Base-by-base conservation (phyloP, 163 green algal species). In the Chloromonas sp. region DNA sequence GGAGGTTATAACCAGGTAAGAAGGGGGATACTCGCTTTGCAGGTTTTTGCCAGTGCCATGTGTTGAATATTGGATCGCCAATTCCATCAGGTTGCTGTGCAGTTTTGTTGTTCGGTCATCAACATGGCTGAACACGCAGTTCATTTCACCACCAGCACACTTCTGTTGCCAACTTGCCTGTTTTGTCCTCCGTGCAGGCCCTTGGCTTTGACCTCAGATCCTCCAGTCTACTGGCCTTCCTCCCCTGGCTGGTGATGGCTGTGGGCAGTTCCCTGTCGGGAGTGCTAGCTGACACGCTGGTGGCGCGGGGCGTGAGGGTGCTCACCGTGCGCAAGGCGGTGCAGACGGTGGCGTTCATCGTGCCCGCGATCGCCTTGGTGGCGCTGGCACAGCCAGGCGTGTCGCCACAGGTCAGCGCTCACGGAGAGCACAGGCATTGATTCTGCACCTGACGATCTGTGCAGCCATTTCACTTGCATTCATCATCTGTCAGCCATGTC, bases 191-290 rank as follows among this genome's bases (percentile, higher is more conserved):
- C 15, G 66, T 80, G 61, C 90, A 93, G 88, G 90, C 87, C 0
- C 87, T 96, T 58, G 92, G 92, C 36, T 90, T 98, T 83, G 89
- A 98, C 90, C 87, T 98, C 71, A 84, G 88, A 59, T 81, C 91
- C 58, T 95, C 91, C 1, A 91, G 86, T 85, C 90, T 96, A 84
- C 87, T 96, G 14, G 93, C 94, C n/a, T 94, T 98, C 83, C 81
- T 98, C 87, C 95, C 95, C 61, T 98, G 95, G 95, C 88, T 96
- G 2, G 92, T 95, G 78, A 98, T 98, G 95, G 95, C 95, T 8
- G 70, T 92, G 1, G 94, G 95, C 84, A 92, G 86, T 90, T 91
- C 86, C 13, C 77, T 85, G 11, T 90, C 93, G 0, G 93, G 93
- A 0, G 70, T 94, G 62, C 87, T 93, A 1, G 92, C 92, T 59